Evolutionary conservation across 108 stramenopile species (phyloP).

Genomic region (Cyclotella distinguenda): DNA sequence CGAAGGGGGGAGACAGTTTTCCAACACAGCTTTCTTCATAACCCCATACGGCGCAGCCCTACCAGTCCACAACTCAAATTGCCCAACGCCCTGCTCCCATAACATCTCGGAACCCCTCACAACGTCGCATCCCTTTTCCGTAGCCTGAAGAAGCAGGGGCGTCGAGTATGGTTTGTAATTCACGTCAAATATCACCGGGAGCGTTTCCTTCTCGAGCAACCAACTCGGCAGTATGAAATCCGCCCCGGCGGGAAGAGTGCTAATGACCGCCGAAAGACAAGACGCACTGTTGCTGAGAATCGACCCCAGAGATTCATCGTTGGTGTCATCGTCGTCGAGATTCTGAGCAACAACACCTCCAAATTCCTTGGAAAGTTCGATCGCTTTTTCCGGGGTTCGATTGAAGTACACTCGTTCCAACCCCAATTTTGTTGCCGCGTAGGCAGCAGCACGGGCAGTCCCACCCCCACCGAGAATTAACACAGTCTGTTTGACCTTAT

Average conservation of each 20-base stretch:
- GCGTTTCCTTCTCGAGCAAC: constrained; percentile 49
- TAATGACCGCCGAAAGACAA: constrained; percentile 77
- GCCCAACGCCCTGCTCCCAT: constrained; percentile 96
- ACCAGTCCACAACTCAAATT: constrained; percentile 94
- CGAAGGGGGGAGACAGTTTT: constrained; percentile 70
- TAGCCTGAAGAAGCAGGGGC: constrained; percentile 83
- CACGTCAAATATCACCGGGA: constrained; percentile 84
- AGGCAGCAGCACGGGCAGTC: constrained; percentile 95
- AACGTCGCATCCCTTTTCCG: constrained; percentile 69
- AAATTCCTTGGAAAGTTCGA: constrained; percentile 84
- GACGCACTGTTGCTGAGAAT: constrained; percentile 25
- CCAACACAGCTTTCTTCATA: constrained; percentile 85
- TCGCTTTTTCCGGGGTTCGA: constrained; percentile 89
- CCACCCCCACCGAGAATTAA: constrained; percentile 97
- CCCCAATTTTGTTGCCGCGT: constrained; percentile 77
- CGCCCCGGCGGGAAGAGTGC: constrained; percentile 91
- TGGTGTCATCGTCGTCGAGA: constrained; percentile 49
- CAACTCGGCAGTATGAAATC: constrained; percentile 87
- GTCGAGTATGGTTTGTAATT: constrained; percentile 97
- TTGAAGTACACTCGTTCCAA: constrained; percentile 90
- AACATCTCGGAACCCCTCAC: constrained; percentile 98
- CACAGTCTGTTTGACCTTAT: constrained; percentile 39
- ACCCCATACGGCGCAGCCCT: constrained; percentile 85
- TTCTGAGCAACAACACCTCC: constrained; percentile 77
- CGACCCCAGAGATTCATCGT: constrained; percentile 31